A percentile compares a stretch with the other conserved stretches of the same genome.
phyloP scores from a whole-genome alignment of 345 rosid species.

The Excoecaria agallocha region DNA sequence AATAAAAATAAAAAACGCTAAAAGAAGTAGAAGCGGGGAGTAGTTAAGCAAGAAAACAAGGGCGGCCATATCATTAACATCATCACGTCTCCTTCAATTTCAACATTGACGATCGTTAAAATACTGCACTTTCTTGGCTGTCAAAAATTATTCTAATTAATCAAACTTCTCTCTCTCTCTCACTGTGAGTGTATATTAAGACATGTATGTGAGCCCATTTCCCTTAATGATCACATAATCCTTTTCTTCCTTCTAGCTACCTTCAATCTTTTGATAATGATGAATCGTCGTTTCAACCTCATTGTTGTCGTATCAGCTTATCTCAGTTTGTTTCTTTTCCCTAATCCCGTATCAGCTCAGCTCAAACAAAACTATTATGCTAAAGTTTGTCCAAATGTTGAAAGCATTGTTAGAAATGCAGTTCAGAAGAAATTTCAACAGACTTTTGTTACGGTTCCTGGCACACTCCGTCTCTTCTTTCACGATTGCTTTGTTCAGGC shows the following conservation, averaged over 20 bases:
- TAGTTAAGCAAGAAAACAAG: constrained; percentile 17
- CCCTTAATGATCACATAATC: not conserved
- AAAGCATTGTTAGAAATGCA: constrained; percentile 46
- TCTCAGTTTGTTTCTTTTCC: constrained; percentile 41
- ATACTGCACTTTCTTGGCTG: constrained; percentile 2
- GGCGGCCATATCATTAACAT: constrained; percentile 29
- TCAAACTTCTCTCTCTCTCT: constrained; percentile 26
- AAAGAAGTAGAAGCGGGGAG: not conserved
- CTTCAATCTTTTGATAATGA: not conserved
- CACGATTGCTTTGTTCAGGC: constrained; percentile 72
- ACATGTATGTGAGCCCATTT: not conserved
- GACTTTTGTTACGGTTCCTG: constrained; percentile 61
- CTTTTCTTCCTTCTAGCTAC: not conserved
- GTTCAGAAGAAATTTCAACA: constrained; percentile 53
- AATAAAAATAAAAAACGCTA: too few relatives aligned
- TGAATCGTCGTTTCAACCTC: constrained; percentile 24
- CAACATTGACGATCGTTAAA: not conserved
- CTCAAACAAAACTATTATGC: constrained; percentile 53
- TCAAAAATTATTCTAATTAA: constrained; percentile 17
- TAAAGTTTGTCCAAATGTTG: constrained; percentile 63
- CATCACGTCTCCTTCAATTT: constrained; percentile 11
- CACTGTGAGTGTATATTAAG: too few relatives aligned
- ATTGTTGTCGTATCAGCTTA: constrained; percentile 37
- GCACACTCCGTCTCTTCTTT: constrained; percentile 56
- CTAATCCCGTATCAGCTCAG: constrained; percentile 51